phyloP scores from a whole-genome alignment of 495 filamentous ascomycete genomes.

The Podospora anserina region DNA sequence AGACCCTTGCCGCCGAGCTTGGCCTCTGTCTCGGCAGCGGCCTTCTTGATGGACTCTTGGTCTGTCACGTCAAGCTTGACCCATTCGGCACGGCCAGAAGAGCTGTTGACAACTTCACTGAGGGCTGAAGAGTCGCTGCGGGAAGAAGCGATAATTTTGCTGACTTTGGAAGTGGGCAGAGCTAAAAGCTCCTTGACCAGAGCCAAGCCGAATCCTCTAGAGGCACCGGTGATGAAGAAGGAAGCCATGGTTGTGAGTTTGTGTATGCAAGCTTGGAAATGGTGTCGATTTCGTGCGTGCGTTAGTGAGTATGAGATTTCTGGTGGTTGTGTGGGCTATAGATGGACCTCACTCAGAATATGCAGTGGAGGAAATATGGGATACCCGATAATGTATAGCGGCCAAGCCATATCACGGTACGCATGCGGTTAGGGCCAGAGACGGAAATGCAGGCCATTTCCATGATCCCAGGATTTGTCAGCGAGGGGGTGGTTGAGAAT shows the following conservation, averaged over 20 bases:
- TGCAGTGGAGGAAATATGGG: background rate
- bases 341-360: background rate
- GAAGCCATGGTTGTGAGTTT: slow-evolving; percentile 2
- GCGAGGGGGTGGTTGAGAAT: background rate
- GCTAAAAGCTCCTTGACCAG: slow-evolving; percentile 33
- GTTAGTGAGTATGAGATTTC: background rate
- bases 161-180: slow-evolving; percentile 30
- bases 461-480: background rate
- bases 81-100: slow-evolving; percentile 28
- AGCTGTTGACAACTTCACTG: slow-evolving; percentile 26
- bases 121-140: slow-evolving; percentile 25
- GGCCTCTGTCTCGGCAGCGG: slow-evolving; percentile 30
- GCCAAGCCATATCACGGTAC: background rate
- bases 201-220: slow-evolving; percentile 42
- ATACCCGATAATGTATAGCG: background rate
- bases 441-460: background rate
- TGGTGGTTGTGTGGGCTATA: background rate
- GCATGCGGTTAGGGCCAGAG: background rate
- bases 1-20: slow-evolving; percentile 33
- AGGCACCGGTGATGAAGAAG: slow-evolving; percentile 40
- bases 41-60: slow-evolving; percentile 30
- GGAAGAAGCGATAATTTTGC: background rate
- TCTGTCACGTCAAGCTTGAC: slow-evolving; percentile 35
- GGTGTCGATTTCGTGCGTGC: background rate
- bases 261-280: no score